Evolutionary conservation across 2,329 filamentous ascomycete species (phyloP), one percentile per base, ranked within the genome.

Genomic region (Colletotrichum tropicicola): DNA sequence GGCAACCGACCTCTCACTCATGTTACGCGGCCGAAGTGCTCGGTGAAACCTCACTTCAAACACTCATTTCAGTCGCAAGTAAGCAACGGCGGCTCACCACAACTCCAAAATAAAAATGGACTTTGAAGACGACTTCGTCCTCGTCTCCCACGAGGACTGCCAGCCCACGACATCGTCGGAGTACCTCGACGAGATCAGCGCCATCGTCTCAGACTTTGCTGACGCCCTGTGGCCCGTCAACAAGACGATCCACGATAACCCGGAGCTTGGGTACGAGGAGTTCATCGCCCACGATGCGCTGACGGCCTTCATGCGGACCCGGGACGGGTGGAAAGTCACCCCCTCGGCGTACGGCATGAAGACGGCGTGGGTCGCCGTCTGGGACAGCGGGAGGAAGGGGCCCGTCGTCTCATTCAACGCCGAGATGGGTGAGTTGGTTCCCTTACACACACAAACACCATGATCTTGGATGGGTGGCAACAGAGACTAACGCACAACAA

Each of bases 341-440:
- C 77, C 78, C 2, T 83, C 83, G 2, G 84, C 82, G 1, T 86
- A 85, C 67, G 81, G 79, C 8, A 77, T 87, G 66, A 75, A 77
- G 32, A 87, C 85, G 2, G 85, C 85, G 12, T 87, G 85, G 77
- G 78, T 82, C 25, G 84, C 84, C 4, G 79, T 81, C 1, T 85
- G 77, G 61, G 80, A 84, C 59, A 82, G 75, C 54, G 79, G 80
- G 10, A 78, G 70, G 53, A 73, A 76, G n/a, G 83, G 83, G 0
- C 82, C 83, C 3, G 79, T 79, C 2, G 74, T 83, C 19, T 80
- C 80, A 0, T 82, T 81, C 70, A 83, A 83, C 51, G 80, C 76
- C 30, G 82, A 83, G 65, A 83, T 80, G 82, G 79, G 79, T 80
- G 49, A 39, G 72, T 60, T 15, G 15, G 8, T 13, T 15, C 28